These are phyloP conservation scores for Coriolopsis trogii DNA, from an alignment of 1,284 basidiomycete genomes.

Conservation along the genomic window DNA sequence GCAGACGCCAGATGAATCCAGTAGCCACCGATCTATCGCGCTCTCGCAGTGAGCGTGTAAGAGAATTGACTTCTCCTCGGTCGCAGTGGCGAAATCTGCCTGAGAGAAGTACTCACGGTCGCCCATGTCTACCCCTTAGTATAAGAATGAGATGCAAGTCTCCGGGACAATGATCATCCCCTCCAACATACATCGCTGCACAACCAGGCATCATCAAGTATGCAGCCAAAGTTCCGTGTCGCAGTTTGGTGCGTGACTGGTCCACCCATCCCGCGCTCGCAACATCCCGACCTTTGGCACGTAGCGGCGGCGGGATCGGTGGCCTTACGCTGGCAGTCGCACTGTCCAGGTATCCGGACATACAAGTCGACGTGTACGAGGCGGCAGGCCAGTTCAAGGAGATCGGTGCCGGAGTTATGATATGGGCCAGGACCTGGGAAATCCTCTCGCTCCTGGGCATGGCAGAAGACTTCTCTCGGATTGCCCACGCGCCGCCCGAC, in stretches of 20 bases:
- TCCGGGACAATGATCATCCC: background rate
- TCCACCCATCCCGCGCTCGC: background rate
- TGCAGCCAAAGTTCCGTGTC: conserved; percentile 26
- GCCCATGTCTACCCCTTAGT: no score
- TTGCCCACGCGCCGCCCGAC: conserved; percentile 45
- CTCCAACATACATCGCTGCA: background rate
- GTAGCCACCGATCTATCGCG: no score
- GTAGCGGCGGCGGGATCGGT: conserved; percentile 52
- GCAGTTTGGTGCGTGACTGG: conserved; percentile 30
- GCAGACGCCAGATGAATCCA: no score
- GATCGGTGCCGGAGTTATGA: conserved; percentile 53
- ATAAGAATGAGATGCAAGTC: no score
- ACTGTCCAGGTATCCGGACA: conserved; percentile 40
- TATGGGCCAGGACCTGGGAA: conserved; percentile 47
- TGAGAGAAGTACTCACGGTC: no score
- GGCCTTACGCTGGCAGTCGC: conserved; percentile 49
- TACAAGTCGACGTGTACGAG: conserved; percentile 52
- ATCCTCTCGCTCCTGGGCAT: conserved; percentile 46
- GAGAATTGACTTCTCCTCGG: no score
- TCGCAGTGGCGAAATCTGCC: no score
- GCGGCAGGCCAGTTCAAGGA: conserved; percentile 49
- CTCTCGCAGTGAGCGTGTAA: no score
- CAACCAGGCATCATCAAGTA: background rate
- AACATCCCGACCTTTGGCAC: background rate
- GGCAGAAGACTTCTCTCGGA: conserved; percentile 40